phyloP scores from a whole-genome alignment of 1,284 basidiomycete genomes.

The Irpex sp. region DNA sequence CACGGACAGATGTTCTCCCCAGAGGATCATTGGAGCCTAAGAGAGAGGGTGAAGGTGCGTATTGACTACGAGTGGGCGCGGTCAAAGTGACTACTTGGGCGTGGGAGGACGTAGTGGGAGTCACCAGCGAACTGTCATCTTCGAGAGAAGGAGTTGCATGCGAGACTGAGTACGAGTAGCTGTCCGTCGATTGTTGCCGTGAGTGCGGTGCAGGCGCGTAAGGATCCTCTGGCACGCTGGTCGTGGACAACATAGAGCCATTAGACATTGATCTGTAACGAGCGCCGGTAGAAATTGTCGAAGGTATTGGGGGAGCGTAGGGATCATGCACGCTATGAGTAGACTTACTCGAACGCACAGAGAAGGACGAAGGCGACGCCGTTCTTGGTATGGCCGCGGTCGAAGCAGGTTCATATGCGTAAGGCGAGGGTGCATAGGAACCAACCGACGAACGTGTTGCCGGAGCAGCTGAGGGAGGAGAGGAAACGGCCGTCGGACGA shows the following conservation, averaged over 20 bases:
- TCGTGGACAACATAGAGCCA: slow-evolving; percentile 39
- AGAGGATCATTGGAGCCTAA: slow-evolving; percentile 81
- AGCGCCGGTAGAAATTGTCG: neutral
- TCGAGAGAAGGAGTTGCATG: slow-evolving; percentile 5
- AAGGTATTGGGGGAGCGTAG: slow-evolving; percentile 15
- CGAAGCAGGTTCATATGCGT: slow-evolving; percentile 10
- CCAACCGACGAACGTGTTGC: neutral
- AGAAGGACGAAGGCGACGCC: slow-evolving; percentile 20
- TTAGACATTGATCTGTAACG: slow-evolving; percentile 41
- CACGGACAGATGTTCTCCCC: slow-evolving; percentile 64
- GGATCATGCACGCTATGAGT: slow-evolving; percentile 15
- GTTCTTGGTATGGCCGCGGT: slow-evolving; percentile 11
- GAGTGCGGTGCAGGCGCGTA: slow-evolving; percentile 34
- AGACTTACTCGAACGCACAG: slow-evolving; percentile 18
- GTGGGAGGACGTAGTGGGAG: slow-evolving; percentile 10
- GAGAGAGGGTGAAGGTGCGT: slow-evolving; percentile 72
- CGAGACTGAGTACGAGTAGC: slow-evolving; percentile 4
- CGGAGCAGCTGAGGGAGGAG: slow-evolving; percentile 8
- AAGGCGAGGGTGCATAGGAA: neutral
- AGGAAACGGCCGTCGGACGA: slow-evolving; percentile 1
- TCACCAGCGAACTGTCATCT: slow-evolving; percentile 13
- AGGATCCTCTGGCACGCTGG: slow-evolving; percentile 32
- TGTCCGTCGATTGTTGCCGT: slow-evolving; percentile 11
- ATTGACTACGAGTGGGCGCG: slow-evolving; percentile 44
- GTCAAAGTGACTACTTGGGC: slow-evolving; percentile 40